A percentile compares a stretch with the other conserved stretches of the same genome.
Evolutionary conservation across 306 rosid species (phyloP).

Genomic region (Begonia fuchsioides): DNA sequence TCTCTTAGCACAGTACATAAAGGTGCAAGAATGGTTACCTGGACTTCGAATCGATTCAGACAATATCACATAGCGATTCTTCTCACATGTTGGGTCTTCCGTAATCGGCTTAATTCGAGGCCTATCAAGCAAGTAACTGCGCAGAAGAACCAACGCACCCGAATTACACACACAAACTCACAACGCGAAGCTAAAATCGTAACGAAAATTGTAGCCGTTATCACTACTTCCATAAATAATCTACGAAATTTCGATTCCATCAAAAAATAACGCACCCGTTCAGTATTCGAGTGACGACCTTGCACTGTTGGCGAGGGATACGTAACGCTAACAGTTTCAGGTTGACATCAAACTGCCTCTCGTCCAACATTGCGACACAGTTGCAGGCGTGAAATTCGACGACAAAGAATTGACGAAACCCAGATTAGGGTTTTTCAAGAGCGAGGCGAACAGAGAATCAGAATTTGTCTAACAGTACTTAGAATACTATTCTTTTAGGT

Average conservation of each 20-base stretch:
- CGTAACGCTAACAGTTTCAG: conserved; percentile 67
- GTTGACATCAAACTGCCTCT: conserved; percentile 52
- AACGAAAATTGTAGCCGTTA: background rate
- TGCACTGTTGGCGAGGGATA: conserved; percentile 80
- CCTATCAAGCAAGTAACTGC: conserved; percentile 71
- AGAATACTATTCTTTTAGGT: no score
- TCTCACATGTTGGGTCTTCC: conserved; percentile 52
- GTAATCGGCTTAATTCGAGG: conserved; percentile 76
- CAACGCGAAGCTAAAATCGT: background rate
- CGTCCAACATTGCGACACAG: conserved; percentile 34
- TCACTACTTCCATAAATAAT: no score
- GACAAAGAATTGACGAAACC: no score
- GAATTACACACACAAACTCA: background rate
- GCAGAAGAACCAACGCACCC: background rate
- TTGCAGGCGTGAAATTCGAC: conserved; percentile 1
- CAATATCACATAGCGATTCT: conserved; percentile 58
- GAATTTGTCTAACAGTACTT: no score
- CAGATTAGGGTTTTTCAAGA: no score
- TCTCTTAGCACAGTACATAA: no score
- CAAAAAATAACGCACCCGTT: conserved; percentile 32
- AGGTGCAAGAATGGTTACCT: conserved; percentile 21
- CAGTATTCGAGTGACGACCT: conserved; percentile 50
- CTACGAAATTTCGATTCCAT: background rate
- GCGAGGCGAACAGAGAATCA: no score
- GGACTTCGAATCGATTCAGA: conserved; percentile 48